These are phyloP conservation scores for Cyamopsis tetragonoloba DNA, from an alignment of 306 rosid species.

Conservation along the genomic window DNA sequence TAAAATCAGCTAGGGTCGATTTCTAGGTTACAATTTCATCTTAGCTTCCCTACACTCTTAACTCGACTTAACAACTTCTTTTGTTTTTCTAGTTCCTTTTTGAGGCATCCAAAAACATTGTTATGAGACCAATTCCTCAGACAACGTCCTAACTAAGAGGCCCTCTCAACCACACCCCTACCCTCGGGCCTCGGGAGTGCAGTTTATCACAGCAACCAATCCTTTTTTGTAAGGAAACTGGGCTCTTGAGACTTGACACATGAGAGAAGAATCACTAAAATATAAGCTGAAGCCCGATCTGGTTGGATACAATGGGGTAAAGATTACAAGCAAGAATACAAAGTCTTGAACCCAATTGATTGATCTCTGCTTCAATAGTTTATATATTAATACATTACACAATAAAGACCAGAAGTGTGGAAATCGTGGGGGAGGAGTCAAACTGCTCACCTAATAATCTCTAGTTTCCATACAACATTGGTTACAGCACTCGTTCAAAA, in stretches of 20 bases:
- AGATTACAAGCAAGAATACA: not conserved
- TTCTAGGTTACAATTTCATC: not conserved
- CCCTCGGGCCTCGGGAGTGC: not conserved
- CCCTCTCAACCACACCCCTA: not conserved
- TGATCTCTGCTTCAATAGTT: not conserved
- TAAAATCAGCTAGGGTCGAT: not conserved
- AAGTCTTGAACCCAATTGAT: not conserved
- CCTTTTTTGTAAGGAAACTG: not conserved
- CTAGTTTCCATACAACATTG: not conserved
- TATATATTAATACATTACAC: not conserved
- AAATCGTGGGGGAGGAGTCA: slow-evolving; percentile 7
- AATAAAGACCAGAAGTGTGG: not conserved
- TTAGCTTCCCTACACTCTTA: too few species aligned
- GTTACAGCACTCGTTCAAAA: not conserved
- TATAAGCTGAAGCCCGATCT: not conserved
- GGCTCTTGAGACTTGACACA: not conserved
- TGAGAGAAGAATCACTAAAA: not conserved
- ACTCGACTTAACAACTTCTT: too few species aligned
- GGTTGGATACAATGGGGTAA: not conserved
- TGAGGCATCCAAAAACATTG: not conserved
- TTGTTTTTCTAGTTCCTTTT: too few species aligned
- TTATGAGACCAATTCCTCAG: not conserved
- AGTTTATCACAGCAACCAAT: not conserved
- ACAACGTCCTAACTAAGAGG: not conserved
- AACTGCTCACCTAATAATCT: not conserved